A percentile compares a stretch with the other conserved stretches of the same genome.
phyloP scores from a whole-genome alignment of 2,329 filamentous ascomycete species.

The Aspergillus novofumigatus region DNA sequence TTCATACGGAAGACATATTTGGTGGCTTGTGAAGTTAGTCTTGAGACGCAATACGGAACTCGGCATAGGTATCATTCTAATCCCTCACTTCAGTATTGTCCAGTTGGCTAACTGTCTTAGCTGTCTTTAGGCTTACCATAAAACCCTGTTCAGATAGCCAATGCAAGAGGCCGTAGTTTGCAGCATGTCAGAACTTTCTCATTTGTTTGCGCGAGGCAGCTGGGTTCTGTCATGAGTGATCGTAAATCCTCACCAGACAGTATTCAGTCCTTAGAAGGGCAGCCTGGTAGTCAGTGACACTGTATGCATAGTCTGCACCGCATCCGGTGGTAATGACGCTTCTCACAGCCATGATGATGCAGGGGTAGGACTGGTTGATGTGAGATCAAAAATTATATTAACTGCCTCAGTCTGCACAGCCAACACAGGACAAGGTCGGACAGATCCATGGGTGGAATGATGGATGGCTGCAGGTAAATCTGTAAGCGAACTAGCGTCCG shows the following conservation, averaged over 20 bases:
- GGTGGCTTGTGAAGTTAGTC: neutral
- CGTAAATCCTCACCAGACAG: neutral
- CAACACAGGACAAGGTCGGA: neutral
- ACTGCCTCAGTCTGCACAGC: neutral
- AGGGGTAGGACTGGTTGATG: neutral
- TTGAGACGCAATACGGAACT: neutral
- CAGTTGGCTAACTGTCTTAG: neutral
- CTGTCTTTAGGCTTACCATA: neutral
- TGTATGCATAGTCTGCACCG: neutral
- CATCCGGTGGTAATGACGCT: neutral
- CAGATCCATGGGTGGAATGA: neutral
- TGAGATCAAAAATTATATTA: too few species aligned
- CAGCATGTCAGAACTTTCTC: neutral
- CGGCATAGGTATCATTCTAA: neutral
- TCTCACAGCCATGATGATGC: neutral
- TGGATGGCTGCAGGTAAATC: neutral
- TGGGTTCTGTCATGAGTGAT: too few species aligned
- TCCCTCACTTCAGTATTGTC: neutral
- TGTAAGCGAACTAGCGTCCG: neutral
- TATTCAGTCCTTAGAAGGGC: neutral
- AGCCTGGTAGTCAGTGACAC: neutral
- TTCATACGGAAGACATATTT: neutral
- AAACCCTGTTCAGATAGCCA: neutral
- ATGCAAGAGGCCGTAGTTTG: neutral
- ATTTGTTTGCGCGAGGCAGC: neutral